A percentile compares a stretch with the other conserved stretches of the same genome.
These are phyloP conservation scores for Lentinula aciculospora DNA, from an alignment of 768 basidiomycete species.

Conservation along the genomic window DNA sequence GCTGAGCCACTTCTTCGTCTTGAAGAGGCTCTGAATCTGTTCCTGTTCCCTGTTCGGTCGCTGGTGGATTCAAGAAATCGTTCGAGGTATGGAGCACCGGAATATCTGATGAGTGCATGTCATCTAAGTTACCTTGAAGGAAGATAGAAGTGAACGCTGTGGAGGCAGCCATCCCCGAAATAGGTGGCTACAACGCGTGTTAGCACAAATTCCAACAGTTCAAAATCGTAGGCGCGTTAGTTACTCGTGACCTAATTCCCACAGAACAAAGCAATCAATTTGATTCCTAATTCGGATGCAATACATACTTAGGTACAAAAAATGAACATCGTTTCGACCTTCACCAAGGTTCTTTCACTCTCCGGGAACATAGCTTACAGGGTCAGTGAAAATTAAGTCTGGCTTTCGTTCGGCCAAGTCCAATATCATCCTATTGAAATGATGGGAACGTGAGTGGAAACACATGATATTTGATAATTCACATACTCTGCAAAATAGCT, in stretches of 20 bases:
- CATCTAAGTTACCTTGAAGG: neutral
- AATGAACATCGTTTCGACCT: neutral
- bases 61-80: neutral
- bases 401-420: slow-evolving; percentile 75
- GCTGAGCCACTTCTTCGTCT: slow-evolving; percentile 1
- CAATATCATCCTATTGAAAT: slow-evolving; percentile 47
- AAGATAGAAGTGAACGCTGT: neutral
- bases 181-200: neutral
- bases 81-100: neutral
- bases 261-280: neutral
- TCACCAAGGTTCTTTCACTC: neutral
- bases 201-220: neutral
- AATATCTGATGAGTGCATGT: neutral
- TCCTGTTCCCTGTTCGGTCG: neutral
- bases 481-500: slow-evolving; percentile 68
- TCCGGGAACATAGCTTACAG: slow-evolving; percentile 39
- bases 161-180: neutral
- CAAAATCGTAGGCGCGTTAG: neutral
- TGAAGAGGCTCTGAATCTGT: neutral
- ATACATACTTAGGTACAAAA: neutral
- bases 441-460: no score
- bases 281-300: neutral
- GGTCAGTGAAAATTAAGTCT: slow-evolving; percentile 51
- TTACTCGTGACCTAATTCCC: neutral
- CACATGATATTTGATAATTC: no score